Base-by-base conservation (phyloP, 2,329 filamentous ascomycete genomes). In the Mollisia scopiformis region DNA sequence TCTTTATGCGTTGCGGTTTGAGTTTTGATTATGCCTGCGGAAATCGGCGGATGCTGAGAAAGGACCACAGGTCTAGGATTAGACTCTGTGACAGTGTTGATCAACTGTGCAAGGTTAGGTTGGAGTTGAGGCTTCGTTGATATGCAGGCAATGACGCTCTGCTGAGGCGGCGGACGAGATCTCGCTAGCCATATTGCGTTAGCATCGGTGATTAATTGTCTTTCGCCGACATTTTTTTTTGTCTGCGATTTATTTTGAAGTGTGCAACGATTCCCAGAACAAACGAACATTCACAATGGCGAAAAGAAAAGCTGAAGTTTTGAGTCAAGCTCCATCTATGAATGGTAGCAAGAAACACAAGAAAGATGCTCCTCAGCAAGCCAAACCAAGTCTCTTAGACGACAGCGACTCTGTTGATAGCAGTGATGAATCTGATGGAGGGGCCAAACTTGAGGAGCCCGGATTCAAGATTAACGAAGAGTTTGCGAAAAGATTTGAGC, bases 401-500 rank as follows among this genome's bases (percentile, higher is more conserved):
- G 84, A 86, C 58, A 75, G 75, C 43, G 74, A 75, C 59, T 74
- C 75, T 5, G 11, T 35, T 35, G 67, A 63, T 13, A 69, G 68
- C 46, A 70, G 68, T 16, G 73, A 72, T 47, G 73, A 75, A 27
- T 73, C 72, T 54, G 69, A 67, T 56, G 73, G 71, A 56, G 73
- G 70, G 71, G 75, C 67, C 70, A 71, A 68, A 67, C 74, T 73
- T 60, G 66, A 72, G 16, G 71, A 68, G 37, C 71, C 74, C 37
- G 75, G 75, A 30, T 84, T 98, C 74, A 93, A 90, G 74, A 88
- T 99, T 76, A 98, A 99, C 76, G 82, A 93, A 74, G 92, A 96
- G 55, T 99, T 89, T 75, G 95, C 95, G 46, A 87, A 85, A 68
- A 84, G 92, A 41, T 98, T 97, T 70, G 95, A 99, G 76, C 85